A percentile compares a stretch with the other conserved stretches of the same genome.
These are phyloP conservation scores for Vigna angularis DNA, from an alignment of 306 rosid species.

Conservation along the genomic window DNA sequence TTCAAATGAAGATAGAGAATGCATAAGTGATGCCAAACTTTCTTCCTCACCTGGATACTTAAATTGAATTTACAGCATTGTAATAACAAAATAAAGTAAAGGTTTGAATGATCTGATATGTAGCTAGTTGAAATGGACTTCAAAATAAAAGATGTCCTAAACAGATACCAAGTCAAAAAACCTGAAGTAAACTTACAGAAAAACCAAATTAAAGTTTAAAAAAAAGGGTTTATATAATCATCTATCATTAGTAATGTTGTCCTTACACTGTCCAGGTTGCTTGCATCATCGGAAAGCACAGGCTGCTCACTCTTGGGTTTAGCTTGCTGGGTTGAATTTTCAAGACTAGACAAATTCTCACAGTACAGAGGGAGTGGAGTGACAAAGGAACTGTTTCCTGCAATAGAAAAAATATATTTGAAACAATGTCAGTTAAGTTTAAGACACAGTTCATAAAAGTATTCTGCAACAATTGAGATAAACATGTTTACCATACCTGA, in stretches of 20 bases:
- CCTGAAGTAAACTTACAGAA: not conserved
- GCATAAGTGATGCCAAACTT: constrained; percentile 4
- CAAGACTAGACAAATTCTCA: constrained; percentile 57
- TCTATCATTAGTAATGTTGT: constrained; percentile 34
- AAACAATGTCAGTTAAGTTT: constrained; percentile 15
- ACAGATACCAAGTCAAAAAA: constrained; percentile 20
- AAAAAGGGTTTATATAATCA: constrained; percentile 30
- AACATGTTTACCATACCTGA: constrained; percentile 58
- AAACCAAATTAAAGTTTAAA: not conserved
- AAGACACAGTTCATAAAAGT: constrained; percentile 17
- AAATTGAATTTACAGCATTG: constrained; percentile 16
- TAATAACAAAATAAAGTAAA: not conserved
- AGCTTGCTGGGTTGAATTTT: constrained; percentile 45
- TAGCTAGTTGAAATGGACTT: constrained; percentile 12
- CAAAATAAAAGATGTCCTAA: not conserved
- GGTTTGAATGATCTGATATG: constrained; percentile 25
- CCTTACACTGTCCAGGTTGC: constrained; percentile 60
- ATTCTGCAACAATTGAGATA: constrained; percentile 14
- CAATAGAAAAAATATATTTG: constrained; percentile 41
- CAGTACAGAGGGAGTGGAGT: constrained; percentile 64
- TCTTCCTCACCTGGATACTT: not conserved
- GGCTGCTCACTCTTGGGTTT: constrained; percentile 63
- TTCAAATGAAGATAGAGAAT: constrained; percentile 23
- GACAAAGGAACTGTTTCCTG: constrained; percentile 71
- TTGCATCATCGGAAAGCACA: constrained; percentile 54